These are phyloP conservation scores for Boletus rubescentipes DNA, from an alignment of 768 basidiomycete species.

Conservation along the genomic window DNA sequence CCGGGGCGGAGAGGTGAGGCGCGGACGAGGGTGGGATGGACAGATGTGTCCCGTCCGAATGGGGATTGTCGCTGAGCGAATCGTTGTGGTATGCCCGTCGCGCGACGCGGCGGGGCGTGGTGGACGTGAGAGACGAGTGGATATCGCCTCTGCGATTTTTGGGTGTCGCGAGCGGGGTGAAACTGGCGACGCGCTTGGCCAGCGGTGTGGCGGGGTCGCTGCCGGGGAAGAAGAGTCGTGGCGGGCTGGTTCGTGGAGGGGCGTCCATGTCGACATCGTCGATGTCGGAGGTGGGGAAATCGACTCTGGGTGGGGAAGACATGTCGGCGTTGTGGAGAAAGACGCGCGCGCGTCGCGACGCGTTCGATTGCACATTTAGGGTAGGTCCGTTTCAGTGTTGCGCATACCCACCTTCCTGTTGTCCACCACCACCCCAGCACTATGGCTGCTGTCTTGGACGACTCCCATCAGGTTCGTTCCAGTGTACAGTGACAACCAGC, in stretches of 20 bases:
- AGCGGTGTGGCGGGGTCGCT: constrained; percentile 45
- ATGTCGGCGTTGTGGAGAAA: constrained; percentile 33
- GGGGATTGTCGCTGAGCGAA: constrained; percentile 36
- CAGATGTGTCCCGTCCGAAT: constrained; percentile 59
- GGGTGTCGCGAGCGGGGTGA: constrained; percentile 42
- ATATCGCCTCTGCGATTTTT: constrained; percentile 37
- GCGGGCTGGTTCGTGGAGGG: constrained; percentile 19
- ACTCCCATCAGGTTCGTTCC: constrained; percentile 27
- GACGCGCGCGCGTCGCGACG: constrained; percentile 50
- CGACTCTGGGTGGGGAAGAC: constrained; percentile 65
- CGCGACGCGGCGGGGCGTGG: constrained; percentile 23
- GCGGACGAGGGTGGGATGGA: constrained; percentile 58
- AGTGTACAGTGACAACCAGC: neutral
- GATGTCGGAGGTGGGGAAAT: constrained; percentile 60
- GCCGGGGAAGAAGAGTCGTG: constrained; percentile 31
- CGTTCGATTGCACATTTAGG: constrained; percentile 50
- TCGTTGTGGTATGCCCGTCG: constrained; percentile 24
- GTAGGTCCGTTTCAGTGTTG: constrained; percentile 30
- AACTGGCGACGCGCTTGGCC: constrained; percentile 36
- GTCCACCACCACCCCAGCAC: neutral
- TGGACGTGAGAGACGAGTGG: constrained; percentile 35
- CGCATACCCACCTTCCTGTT: neutral
- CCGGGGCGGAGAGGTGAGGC: constrained; percentile 58
- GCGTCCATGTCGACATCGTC: constrained; percentile 57
- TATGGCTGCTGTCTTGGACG: constrained; percentile 24